phyloP scores from a whole-genome alignment of 2,329 filamentous ascomycete genomes.

The Ceratocystis diversiconidia region DNA sequence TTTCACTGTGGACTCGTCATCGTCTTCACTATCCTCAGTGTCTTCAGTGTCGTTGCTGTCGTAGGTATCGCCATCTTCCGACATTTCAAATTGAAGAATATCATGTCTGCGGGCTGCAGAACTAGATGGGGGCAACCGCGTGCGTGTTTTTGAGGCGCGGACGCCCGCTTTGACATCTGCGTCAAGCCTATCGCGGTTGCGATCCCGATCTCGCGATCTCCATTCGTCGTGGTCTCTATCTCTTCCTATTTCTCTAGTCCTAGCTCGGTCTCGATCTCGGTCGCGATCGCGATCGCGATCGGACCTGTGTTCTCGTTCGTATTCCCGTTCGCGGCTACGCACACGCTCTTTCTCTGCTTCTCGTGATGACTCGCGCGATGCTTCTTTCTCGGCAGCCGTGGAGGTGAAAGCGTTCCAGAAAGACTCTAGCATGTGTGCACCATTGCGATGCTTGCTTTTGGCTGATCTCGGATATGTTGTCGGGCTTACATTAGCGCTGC shows the following conservation, averaged over 20 bases:
- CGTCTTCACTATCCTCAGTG: not conserved
- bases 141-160: not conserved
- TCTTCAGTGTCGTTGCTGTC: not conserved
- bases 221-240: not conserved
- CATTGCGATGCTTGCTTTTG: constrained; percentile 9
- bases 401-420: constrained; percentile 11
- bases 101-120: not conserved
- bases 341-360: constrained; percentile 6
- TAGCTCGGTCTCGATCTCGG: not conserved
- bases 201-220: constrained; percentile 11
- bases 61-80: not conserved
- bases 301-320: not conserved
- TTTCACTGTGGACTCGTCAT: not conserved
- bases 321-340: constrained; percentile 13
- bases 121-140: not conserved
- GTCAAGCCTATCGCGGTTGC: constrained; percentile 11
- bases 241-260: not conserved
- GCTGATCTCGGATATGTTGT: not conserved
- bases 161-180: not conserved
- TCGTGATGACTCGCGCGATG: constrained; percentile 8
- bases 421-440: not conserved
- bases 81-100: not conserved
- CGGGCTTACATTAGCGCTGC: not conserved
- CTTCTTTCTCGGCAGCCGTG: constrained; percentile 5
- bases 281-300: constrained; percentile 13